phyloP scores from a whole-genome alignment of 345 rosid genomes.

The Pelargonium nanum region DNA sequence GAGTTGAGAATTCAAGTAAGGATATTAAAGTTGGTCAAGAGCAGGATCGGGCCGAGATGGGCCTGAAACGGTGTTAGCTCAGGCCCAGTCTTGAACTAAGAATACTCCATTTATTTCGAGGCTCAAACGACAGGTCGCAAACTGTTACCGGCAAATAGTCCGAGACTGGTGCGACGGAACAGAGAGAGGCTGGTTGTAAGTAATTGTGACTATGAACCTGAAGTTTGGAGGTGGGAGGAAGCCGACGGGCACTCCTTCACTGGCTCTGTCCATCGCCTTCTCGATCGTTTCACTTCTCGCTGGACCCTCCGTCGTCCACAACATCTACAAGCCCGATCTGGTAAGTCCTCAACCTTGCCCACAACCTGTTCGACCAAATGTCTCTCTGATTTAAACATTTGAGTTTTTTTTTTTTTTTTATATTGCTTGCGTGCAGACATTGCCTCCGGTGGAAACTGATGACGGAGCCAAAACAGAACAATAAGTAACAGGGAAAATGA shows the following conservation, averaged over 20 bases:
- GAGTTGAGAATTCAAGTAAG: no score
- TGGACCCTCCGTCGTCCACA: constrained; percentile 71
- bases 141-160: no score
- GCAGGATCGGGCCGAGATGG: no score
- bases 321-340: constrained; percentile 54
- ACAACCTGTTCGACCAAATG: constrained; percentile 39
- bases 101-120: no score
- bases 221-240: constrained; percentile 39
- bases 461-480: constrained; percentile 16
- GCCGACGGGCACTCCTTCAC: constrained; percentile 66
- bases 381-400: neutral
- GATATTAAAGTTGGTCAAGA: no score
- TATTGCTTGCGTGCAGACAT: constrained; percentile 22
- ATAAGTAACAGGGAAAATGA: neutral
- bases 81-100: no score
- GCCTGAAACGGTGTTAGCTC: no score
- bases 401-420: neutral
- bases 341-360: constrained; percentile 21
- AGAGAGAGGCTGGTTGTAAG: no score
- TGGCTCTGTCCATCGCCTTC: constrained; percentile 44
- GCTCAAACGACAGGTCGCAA: no score
- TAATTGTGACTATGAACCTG: constrained; percentile 38
- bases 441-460: constrained; percentile 33
- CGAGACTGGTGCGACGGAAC: no score
- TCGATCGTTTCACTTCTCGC: constrained; percentile 56